Base-by-base conservation (phyloP, 345 rosid species). In the Eucalyptus pauciflora region DNA sequence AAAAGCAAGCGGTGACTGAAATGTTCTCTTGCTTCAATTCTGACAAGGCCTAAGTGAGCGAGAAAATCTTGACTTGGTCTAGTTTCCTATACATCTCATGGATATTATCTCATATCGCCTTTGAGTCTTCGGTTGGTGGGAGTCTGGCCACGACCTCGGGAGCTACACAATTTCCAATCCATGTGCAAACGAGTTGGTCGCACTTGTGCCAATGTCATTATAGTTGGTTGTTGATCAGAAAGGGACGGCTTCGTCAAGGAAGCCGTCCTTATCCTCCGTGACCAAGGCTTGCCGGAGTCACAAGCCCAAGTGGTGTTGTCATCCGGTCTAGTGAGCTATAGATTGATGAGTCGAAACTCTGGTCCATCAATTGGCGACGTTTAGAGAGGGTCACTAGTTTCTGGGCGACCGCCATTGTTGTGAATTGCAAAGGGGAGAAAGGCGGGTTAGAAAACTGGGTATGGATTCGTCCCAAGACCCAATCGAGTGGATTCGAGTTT, bases 131-230 rank as follows among this genome's bases (percentile, higher is more conserved):
- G 0, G 64, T 58, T 24, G n/a, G n/a, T 25, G 64, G 4, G n/a
- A 58, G n/a, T 10, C 2, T 0, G 0, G 2, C 1, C 0, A 0
- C 0, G 7, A 58, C 64, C n/a, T 58, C 0, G 0, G 7, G 13
- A 58, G 64, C 0, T 58, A 10, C 7, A 58, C n/a, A 25, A 27
- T 58, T 58, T 2, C 1, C 15, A 5, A 58, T 25, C 15, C 64
- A 58, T 24, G 64, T 58, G 15, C 64, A 11, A 58, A 25, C 2
- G 13, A 58, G n/a, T 58, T 58, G 3, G n/a, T 58, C 0, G 14
- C 14, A 58, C 1, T 58, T 58, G 64, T 27, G n/a, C n/a, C 0
- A 25, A 11, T 58, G 64, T 25, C 64, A 24, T 25, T 58, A 4
- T 24, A 58, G 14, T 2, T 27, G 2, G 7, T 11, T 0, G 4